Percentiles rank a stretch among this genome's conserved stretches.
Evolutionary conservation across 495 filamentous ascomycete species (phyloP).

Genomic region (Lentithecium fluviatile): DNA sequence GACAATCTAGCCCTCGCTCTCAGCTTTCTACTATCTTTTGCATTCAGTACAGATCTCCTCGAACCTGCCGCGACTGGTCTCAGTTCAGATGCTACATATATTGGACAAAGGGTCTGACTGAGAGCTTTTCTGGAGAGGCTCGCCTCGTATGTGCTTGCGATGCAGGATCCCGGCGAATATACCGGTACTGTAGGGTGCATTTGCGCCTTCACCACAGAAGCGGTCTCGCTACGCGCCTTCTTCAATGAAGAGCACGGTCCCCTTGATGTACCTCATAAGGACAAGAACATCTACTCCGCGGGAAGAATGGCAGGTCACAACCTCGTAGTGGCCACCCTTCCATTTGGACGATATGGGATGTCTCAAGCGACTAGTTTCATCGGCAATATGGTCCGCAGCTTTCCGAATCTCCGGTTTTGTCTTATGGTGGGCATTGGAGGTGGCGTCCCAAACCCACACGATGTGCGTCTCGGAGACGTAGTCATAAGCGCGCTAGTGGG

Average conservation of each 20-base stretch:
- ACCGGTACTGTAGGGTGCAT: slow-evolving; percentile 4
- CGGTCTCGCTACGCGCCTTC: background rate
- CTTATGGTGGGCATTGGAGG: slow-evolving; percentile 5
- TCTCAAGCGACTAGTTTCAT: background rate
- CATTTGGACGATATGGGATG: background rate
- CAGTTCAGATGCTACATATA: no score
- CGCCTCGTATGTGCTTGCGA: no score
- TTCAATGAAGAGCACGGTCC: background rate
- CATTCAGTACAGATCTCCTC: no score
- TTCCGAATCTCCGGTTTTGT: background rate
- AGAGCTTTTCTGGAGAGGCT: no score
- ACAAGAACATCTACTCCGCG: background rate
- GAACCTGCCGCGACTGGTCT: no score
- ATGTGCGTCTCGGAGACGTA: slow-evolving; percentile 3
- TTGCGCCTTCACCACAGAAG: background rate
- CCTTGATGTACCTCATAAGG: slow-evolving; percentile 1
- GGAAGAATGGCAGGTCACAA: background rate
- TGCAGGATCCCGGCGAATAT: no score
- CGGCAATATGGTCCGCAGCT: background rate
- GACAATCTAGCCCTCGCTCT: no score
- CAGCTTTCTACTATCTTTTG: no score
- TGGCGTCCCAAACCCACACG: background rate
- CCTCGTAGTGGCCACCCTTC: background rate
- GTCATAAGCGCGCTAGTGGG: background rate
- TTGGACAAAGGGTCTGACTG: no score